These are phyloP conservation scores for Amanita inopinata DNA, from an alignment of 768 basidiomycete species.

Conservation along the genomic window DNA sequence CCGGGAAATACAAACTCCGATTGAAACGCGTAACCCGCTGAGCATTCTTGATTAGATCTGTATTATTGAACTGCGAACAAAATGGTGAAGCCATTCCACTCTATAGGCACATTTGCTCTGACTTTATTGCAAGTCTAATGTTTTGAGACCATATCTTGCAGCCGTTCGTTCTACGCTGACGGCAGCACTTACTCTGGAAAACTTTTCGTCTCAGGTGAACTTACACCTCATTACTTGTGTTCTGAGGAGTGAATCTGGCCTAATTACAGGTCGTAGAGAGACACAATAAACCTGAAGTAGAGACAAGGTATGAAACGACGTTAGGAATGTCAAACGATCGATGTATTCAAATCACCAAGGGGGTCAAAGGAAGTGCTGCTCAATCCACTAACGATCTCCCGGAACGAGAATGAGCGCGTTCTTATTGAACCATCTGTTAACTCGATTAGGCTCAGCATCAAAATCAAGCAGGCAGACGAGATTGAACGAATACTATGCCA, in stretches of 20 bases:
- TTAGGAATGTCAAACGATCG: slow-evolving; percentile 2
- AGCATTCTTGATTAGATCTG: slow-evolving; percentile 7
- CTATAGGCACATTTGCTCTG: background rate
- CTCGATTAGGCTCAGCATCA: slow-evolving; percentile 93
- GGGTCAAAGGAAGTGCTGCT: slow-evolving; percentile 91
- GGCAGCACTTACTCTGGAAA: slow-evolving; percentile 94
- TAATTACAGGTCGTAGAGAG: slow-evolving; percentile 80
- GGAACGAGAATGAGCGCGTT: slow-evolving; percentile 96
- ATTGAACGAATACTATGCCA: slow-evolving; percentile 96
- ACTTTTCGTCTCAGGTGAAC: slow-evolving; percentile 93
- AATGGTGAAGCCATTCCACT: slow-evolving; percentile 41
- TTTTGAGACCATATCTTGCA: slow-evolving; percentile 89
- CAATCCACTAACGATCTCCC: slow-evolving; percentile 87
- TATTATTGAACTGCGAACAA: slow-evolving; percentile 5
- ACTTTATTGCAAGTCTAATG: slow-evolving; percentile 64
- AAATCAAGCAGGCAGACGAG: slow-evolving; percentile 99
- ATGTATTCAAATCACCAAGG: slow-evolving; percentile 27
- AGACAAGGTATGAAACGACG: slow-evolving; percentile 51
- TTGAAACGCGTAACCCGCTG: slow-evolving; percentile 13
- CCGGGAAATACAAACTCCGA: slow-evolving; percentile 35
- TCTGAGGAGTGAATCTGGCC: slow-evolving; percentile 13
- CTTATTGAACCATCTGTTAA: slow-evolving; percentile 97
- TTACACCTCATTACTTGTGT: slow-evolving; percentile 10
- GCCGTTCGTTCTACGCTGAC: slow-evolving; percentile 94
- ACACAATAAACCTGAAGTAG: slow-evolving; percentile 96